Evolutionary conservation across 2,329 filamentous ascomycete genomes (phyloP), one percentile per base, ranked within the genome.

Genomic region (Westerdykella sp.): DNA sequence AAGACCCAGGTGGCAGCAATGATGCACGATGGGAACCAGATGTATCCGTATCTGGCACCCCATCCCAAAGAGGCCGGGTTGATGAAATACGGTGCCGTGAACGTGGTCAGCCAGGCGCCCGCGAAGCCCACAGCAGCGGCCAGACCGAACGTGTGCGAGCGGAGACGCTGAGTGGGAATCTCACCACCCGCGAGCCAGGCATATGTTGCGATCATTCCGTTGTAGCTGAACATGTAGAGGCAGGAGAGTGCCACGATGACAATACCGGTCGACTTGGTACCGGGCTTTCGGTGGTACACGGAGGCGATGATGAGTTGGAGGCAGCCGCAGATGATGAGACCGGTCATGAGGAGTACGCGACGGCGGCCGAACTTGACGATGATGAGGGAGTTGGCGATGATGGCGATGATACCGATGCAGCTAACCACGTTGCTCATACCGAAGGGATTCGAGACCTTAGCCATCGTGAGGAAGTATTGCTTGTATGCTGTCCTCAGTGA

Each of bases 381-480:
- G 45, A 79, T 69, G 37, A 71, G 57, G 10, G 73, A 62, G 28
- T 79, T 77, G n/a, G 76, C 76, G 38, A 79, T 68, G 21, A 72
- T 74, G 32, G 75, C 75, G n/a, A 75, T 55, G 14, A 79, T 76
- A 13, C 77, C 76, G 38, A 79, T 70, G 6, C 70, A 71, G 23
- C 67, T 73, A 12, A 80, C 68, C 37, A 80, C 76, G 54, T 77
- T 78, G 12, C 72, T 67, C 61, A 79, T 80, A 52, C 74, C 72
- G 55, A 80, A 80, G 7, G 77, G 70, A 39, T 75, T 69, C 28
- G 73, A 69, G 4, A 80, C 74, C 37, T 73, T 68, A 30, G 77
- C 76, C 73, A 80, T 79, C 52, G 75, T 70, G 56, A 81, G 78
- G 67, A 80, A 80, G 58, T 80, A 81, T 1, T 77, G 79, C 53